phyloP scores from a whole-genome alignment of 345 rosid genomes.

The Nasturtium officinale region DNA sequence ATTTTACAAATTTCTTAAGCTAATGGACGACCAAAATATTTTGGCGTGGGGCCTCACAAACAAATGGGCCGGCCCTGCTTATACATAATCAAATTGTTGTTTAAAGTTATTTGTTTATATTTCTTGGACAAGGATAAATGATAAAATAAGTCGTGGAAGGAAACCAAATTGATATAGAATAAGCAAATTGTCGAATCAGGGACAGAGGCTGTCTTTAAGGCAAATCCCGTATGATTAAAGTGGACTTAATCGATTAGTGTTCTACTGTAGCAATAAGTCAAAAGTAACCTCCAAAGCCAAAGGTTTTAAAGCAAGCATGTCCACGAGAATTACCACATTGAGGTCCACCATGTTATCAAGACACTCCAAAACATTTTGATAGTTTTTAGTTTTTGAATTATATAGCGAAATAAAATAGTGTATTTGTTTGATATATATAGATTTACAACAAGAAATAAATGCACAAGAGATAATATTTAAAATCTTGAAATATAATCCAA shows the following conservation, averaged over 20 bases:
- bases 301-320: constrained; percentile 33
- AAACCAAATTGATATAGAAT: not conserved
- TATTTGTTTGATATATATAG: not conserved
- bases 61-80: constrained; percentile 11
- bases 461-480: not conserved
- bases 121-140: not conserved
- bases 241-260: constrained; percentile 34
- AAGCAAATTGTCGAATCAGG: not conserved
- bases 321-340: constrained; percentile 24
- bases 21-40: not conserved
- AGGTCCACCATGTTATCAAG: constrained; percentile 41
- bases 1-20: not conserved
- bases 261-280: constrained; percentile 38
- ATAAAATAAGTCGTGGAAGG: constrained; percentile 6
- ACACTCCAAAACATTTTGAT: constrained; percentile 16
- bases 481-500: not conserved
- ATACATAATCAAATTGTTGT: not conserved
- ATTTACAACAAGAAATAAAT: not conserved
- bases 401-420: not conserved
- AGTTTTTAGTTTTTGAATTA: not conserved
- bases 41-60: not conserved
- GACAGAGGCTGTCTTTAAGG: constrained; percentile 30
- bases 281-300: constrained; percentile 41
- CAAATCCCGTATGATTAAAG: constrained; percentile 36
- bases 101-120: not conserved